Conservation (phyloP, 2,329 filamentous ascomycete genomes). For the Penicillium rolfsii region DNA sequence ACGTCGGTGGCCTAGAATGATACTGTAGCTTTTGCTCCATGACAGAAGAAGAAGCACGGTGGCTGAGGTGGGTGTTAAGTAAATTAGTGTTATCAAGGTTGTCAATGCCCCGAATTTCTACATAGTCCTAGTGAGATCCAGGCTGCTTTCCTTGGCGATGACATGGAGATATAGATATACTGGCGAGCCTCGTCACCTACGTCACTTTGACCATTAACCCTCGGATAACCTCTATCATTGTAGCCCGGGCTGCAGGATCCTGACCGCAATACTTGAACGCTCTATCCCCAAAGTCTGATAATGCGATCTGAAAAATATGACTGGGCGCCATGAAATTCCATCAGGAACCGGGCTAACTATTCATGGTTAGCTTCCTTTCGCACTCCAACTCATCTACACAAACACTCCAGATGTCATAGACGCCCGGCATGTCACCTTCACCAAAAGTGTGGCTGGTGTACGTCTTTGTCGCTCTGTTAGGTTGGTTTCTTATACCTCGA, state of each 20-base stretch:
- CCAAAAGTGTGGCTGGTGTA: neutral
- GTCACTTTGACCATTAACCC: neutral
- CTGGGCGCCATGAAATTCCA: neutral
- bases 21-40: neutral
- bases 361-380: neutral
- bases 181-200: neutral
- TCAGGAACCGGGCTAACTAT: neutral
- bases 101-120: neutral
- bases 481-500: neutral
- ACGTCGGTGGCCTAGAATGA: neutral
- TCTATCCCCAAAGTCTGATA: no score
- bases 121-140: neutral
- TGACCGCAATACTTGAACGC: no score
- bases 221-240: neutral
- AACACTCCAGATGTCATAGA: neutral
- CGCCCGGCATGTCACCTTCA: neutral
- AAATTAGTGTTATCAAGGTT: neutral
- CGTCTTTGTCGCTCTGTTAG: neutral
- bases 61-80: no score
- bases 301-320: neutral
- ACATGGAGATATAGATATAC: neutral
- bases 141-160: no score
- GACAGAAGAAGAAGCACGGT: neutral
- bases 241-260: no score
- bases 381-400: neutral